These are phyloP conservation scores for Phallus indusiatus DNA, from an alignment of 768 basidiomycete species.

Conservation along the genomic window DNA sequence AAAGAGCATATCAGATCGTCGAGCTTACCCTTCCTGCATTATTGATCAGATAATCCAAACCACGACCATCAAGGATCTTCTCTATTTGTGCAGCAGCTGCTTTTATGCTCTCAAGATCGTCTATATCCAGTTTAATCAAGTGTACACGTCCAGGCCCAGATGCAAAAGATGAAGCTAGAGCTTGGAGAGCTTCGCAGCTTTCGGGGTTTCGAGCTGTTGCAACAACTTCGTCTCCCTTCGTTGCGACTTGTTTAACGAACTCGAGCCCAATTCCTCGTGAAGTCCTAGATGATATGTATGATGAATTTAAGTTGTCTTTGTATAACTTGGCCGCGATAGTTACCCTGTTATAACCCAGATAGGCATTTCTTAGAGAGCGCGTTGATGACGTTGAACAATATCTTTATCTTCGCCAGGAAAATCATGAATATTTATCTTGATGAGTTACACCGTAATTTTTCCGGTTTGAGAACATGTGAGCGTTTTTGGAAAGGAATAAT, in stretches of 20 bases:
- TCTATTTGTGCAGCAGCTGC: slow-evolving; percentile 17
- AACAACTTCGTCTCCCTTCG: slow-evolving; percentile 15
- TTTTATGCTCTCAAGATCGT: slow-evolving; percentile 19
- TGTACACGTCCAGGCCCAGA: slow-evolving; percentile 24
- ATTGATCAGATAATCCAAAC: slow-evolving; percentile 32
- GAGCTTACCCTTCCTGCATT: slow-evolving; percentile 28
- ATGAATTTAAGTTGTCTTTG: not conserved
- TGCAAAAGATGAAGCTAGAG: slow-evolving; percentile 10
- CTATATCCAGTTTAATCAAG: slow-evolving; percentile 24
- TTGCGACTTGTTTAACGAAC: slow-evolving; percentile 12
- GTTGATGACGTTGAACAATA: not conserved
- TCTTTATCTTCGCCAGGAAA: not conserved
- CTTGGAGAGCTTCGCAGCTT: slow-evolving; percentile 13
- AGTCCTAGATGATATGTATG: slow-evolving; percentile 9
- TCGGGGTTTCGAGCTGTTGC: slow-evolving; percentile 18
- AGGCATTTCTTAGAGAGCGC: not conserved
- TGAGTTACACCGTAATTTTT: not conserved
- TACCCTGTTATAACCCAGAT: not conserved
- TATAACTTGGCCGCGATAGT: not conserved
- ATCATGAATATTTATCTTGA: not conserved
- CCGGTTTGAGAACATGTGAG: not conserved
- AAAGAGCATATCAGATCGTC: not conserved
- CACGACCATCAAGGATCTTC: slow-evolving; percentile 19
- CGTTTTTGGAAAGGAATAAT: not conserved
- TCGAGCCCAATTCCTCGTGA: slow-evolving; percentile 16